phyloP scores from a whole-genome alignment of 768 basidiomycete genomes.

The Kwoniella europaea region DNA sequence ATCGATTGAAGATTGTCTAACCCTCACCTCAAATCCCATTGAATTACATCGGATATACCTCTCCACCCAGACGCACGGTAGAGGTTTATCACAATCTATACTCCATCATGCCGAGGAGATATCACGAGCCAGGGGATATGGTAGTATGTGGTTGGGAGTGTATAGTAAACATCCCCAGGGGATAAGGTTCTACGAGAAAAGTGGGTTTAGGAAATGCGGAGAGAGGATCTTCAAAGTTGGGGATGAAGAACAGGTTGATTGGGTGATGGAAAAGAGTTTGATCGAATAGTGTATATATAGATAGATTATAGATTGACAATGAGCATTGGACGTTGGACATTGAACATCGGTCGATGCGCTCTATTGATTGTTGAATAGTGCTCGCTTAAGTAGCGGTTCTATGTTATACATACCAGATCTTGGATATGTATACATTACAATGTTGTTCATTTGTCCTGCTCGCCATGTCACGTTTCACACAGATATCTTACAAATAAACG shows the following conservation, averaged over 20 bases:
- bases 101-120: constrained; percentile 9
- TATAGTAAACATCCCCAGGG: constrained; percentile 22
- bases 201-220: constrained; percentile 23
- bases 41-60: constrained; percentile 23
- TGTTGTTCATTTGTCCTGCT: too few relatives aligned
- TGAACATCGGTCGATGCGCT: too few relatives aligned
- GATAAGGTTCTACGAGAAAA: constrained; percentile 31
- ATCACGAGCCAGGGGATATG: constrained; percentile 5
- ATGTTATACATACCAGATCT: too few relatives aligned
- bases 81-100: constrained; percentile 6
- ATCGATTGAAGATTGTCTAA: constrained; percentile 15
- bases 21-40: background rate
- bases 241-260: constrained; percentile 13
- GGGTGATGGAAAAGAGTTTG: constrained; percentile 20
- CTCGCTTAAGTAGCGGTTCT: too few relatives aligned
- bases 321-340: too few relatives aligned
- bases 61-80: constrained; percentile 15
- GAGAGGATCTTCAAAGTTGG: constrained; percentile 22
- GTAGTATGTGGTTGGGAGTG: constrained; percentile 25
- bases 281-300: too few relatives aligned
- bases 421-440: too few relatives aligned
- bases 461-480: too few relatives aligned
- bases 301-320: too few relatives aligned
- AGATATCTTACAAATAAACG: too few relatives aligned
- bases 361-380: too few relatives aligned